Evolutionary conservation across 2,329 filamentous ascomycete species (phyloP).

Genomic region (Tolypocladium sp.): DNA sequence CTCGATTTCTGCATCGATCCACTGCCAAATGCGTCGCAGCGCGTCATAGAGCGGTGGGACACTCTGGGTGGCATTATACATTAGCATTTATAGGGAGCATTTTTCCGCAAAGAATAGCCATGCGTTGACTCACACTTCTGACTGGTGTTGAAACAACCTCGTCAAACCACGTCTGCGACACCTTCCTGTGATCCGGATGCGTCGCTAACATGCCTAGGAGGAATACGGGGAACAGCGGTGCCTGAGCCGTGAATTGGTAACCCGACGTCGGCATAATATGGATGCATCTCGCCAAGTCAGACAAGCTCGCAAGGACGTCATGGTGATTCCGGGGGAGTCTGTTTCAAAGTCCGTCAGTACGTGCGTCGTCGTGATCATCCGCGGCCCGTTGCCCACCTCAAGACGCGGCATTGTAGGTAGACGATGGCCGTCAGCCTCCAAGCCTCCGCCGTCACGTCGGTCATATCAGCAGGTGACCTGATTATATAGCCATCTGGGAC

Average conservation of each 20-base stretch:
- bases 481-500: slow-evolving; percentile 14
- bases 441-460: slow-evolving; percentile 29
- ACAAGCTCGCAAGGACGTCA: slow-evolving; percentile 20
- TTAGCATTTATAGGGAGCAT: slow-evolving; percentile 5
- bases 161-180: slow-evolving; percentile 25
- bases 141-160: slow-evolving; percentile 25
- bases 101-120: neutral
- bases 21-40: slow-evolving; percentile 23
- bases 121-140: slow-evolving; percentile 25
- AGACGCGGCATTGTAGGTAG: slow-evolving; percentile 28
- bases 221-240: slow-evolving; percentile 30
- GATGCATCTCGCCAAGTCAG: slow-evolving; percentile 26
- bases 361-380: neutral
- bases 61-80: slow-evolving; percentile 18
- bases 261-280: slow-evolving; percentile 31
- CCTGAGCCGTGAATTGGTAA: slow-evolving; percentile 29
- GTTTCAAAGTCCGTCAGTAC: neutral
- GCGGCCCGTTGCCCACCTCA: slow-evolving; percentile 16
- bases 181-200: slow-evolving; percentile 13
- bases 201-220: slow-evolving; percentile 28
- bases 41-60: slow-evolving; percentile 27
- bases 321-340: slow-evolving; percentile 28
- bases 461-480: slow-evolving; percentile 22
- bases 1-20: slow-evolving; percentile 21
- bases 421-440: slow-evolving; percentile 30